Conservation (phyloP, 352 stramenopile genomes). For the Pythium apleroticum region DNA sequence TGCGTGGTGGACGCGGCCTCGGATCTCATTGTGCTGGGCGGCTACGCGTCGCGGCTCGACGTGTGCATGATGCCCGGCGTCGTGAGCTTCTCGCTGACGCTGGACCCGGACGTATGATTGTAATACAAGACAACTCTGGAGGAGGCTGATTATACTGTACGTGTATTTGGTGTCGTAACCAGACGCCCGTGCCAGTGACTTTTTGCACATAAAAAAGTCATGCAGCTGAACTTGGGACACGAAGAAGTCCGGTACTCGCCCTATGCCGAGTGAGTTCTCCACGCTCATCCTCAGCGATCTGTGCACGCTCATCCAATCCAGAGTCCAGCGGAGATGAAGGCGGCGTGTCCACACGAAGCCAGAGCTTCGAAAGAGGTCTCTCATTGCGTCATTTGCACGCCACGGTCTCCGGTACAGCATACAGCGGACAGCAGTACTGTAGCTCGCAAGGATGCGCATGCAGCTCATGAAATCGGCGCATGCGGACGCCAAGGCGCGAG, state of each 20-base stretch:
- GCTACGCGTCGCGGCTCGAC: conserved; percentile 55
- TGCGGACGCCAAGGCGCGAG: neutral
- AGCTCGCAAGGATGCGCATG: neutral
- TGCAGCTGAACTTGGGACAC: neutral
- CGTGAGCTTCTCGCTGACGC: conserved; percentile 76
- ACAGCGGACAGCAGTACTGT: neutral
- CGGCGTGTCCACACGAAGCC: too few species aligned
- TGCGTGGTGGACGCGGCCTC: conserved; percentile 62
- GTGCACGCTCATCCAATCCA: too few species aligned
- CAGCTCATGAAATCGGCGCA: neutral
- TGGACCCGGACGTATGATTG: conserved; percentile 24
- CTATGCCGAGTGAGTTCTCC: neutral
- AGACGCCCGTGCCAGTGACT: neutral
- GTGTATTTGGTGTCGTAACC: too few species aligned
- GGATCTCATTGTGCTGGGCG: conserved; percentile 69
- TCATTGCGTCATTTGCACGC: neutral
- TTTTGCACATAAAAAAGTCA: neutral
- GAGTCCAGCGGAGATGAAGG: too few species aligned
- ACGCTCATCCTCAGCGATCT: neutral
- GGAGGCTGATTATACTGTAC: neutral
- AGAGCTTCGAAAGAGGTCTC: too few species aligned
- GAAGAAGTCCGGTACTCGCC: neutral
- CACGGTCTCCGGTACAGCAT: neutral
- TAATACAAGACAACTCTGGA: too few species aligned
- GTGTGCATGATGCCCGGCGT: conserved; percentile 82